Conservation (phyloP, 495 filamentous ascomycete genomes). For the Lepidopterella palustris region DNA sequence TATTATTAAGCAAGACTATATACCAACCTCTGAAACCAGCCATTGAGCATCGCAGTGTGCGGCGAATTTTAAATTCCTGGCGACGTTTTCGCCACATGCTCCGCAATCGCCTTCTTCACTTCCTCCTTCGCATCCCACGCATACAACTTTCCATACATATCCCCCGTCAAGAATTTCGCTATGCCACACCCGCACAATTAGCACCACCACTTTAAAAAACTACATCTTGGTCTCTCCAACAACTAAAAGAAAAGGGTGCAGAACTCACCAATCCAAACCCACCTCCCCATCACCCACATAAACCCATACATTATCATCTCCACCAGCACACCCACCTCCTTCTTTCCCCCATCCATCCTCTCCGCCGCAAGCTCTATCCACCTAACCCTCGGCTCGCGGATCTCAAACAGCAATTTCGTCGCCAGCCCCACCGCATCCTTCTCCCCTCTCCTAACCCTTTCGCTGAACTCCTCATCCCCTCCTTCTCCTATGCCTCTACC, state of each 20-base stretch:
- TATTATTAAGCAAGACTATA: too few relatives aligned
- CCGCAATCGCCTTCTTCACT: constrained; percentile 15
- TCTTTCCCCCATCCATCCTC: constrained; percentile 15
- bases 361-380: constrained; percentile 19
- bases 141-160: constrained; percentile 16
- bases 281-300: constrained; percentile 19
- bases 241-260: background rate
- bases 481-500: background rate
- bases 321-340: constrained; percentile 9
- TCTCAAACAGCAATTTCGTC: constrained; percentile 14
- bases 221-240: too few relatives aligned
- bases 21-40: too few relatives aligned
- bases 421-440: constrained; percentile 8
- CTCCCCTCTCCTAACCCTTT: too few relatives aligned
- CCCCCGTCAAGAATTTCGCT: constrained; percentile 20
- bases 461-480: background rate
- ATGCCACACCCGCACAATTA: background rate
- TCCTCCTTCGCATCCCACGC: constrained; percentile 20
- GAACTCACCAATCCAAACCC: constrained; percentile 23
- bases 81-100: too few relatives aligned
- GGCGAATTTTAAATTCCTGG: too few relatives aligned
- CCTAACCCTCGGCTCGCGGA: constrained; percentile 13
- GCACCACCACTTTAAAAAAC: background rate
- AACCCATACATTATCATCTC: constrained; percentile 25
- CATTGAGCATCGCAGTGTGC: too few relatives aligned